phyloP scores from a whole-genome alignment of 116 monocot genomes.

The Zostera marina region DNA sequence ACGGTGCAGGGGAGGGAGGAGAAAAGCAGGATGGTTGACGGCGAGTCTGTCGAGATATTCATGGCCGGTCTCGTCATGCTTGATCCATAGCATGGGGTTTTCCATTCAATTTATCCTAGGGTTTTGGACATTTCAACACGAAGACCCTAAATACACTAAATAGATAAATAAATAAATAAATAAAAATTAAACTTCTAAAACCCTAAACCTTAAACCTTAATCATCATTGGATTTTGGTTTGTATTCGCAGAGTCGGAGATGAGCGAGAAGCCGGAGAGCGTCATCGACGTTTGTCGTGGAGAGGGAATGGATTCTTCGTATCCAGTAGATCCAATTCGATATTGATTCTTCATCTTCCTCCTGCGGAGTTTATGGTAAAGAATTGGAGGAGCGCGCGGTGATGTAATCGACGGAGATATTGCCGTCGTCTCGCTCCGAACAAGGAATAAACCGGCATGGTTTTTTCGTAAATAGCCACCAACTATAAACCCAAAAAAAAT shows the following conservation, averaged over 20 bases:
- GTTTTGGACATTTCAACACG: too few relatives aligned
- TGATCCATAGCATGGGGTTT: conserved; percentile 38
- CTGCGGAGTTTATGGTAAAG: too few relatives aligned
- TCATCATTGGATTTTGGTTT: conserved; percentile 30
- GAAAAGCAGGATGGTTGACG: conserved; percentile 31
- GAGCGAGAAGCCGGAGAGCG: conserved; percentile 47
- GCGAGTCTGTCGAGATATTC: conserved; percentile 31
- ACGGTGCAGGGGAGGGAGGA: conserved; percentile 73
- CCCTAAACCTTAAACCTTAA: too few relatives aligned
- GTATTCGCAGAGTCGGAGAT: conserved; percentile 42
- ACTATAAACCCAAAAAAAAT: too few relatives aligned
- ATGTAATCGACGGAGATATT: too few relatives aligned
- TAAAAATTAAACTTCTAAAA: too few relatives aligned
- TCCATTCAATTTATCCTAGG: conserved; percentile 25
- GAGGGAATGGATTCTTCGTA: conserved; percentile 15
- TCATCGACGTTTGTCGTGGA: conserved; percentile 20
- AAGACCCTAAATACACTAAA: too few relatives aligned
- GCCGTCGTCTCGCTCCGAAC: too few relatives aligned
- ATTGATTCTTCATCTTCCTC: neutral
- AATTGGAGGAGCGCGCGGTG: too few relatives aligned
- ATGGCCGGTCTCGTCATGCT: conserved; percentile 41
- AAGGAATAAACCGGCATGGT: too few relatives aligned
- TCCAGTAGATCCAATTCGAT: conserved; percentile 17
- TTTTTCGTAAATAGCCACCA: too few relatives aligned
- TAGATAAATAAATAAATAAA: too few relatives aligned